Evolutionary conservation across 2,329 filamentous ascomycete genomes (phyloP).

Genomic region (Ophiostoma ulmi): DNA sequence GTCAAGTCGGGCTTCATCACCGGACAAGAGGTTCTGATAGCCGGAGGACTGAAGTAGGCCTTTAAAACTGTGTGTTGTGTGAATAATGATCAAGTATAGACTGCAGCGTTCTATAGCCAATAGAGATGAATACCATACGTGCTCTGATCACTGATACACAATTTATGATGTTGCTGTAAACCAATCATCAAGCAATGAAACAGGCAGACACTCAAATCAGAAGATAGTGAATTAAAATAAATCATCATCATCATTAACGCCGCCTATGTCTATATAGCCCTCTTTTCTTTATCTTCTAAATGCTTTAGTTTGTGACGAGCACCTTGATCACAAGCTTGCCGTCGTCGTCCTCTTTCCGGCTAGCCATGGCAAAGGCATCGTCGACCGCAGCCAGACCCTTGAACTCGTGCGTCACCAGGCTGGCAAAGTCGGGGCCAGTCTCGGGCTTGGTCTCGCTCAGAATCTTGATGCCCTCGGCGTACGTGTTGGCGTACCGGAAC

Average conservation of each 20-base stretch:
- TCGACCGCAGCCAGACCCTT: slow-evolving; percentile 57
- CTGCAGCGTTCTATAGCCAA: not conserved
- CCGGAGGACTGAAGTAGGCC: slow-evolving; percentile 18
- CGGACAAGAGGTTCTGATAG: slow-evolving; percentile 18
- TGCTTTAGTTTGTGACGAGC: slow-evolving; percentile 40
- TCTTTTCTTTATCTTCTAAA: not conserved
- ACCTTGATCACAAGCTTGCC: slow-evolving; percentile 72
- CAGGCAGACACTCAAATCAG: not conserved
- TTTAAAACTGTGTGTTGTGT: not conserved
- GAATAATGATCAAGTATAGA: slow-evolving; percentile 1
- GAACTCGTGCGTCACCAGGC: slow-evolving; percentile 67
- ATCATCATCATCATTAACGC: not conserved
- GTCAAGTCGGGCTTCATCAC: slow-evolving; percentile 21
- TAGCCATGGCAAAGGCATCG: slow-evolving; percentile 69
- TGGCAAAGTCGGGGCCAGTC: slow-evolving; percentile 59
- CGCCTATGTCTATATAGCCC: not conserved
- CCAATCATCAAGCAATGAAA: not conserved
- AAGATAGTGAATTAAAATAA: no score
- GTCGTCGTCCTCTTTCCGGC: slow-evolving; percentile 61
- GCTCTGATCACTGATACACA: not conserved
- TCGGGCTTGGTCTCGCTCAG: slow-evolving; percentile 39
- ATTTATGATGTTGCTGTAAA: not conserved
- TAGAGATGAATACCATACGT: not conserved
- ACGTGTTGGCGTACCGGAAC: slow-evolving; percentile 72
- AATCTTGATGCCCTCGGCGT: slow-evolving; percentile 51